A percentile compares a stretch with the other conserved stretches of the same genome.
These are phyloP conservation scores for Eucalyptus decipiens DNA, from an alignment of 345 rosid species.

Conservation along the genomic window DNA sequence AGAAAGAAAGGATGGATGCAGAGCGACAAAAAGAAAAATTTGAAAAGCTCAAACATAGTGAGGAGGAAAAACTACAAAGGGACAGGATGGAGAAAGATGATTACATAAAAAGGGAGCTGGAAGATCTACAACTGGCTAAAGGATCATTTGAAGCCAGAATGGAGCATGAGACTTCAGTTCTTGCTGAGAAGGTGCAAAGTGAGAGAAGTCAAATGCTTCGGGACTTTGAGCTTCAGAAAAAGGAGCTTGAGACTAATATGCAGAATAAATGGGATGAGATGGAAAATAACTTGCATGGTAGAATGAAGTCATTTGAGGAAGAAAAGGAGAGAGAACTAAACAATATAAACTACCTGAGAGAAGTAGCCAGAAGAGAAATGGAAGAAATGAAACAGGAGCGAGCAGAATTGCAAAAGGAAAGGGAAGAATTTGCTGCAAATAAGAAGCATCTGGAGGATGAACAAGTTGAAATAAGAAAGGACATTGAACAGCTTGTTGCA, in stretches of 20 bases:
- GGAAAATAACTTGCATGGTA: slow-evolving; percentile 49
- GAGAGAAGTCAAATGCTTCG: slow-evolving; percentile 65
- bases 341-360: slow-evolving; percentile 69
- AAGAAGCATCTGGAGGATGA: slow-evolving; percentile 72
- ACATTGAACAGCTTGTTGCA: slow-evolving; percentile 71
- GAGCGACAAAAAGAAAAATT: slow-evolving; percentile 42
- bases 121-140: slow-evolving; percentile 58
- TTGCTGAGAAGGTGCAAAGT: slow-evolving; percentile 53
- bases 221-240: slow-evolving; percentile 58
- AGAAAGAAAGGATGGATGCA: slow-evolving; percentile 39
- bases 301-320: slow-evolving; percentile 58
- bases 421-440: slow-evolving; percentile 46
- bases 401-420: slow-evolving; percentile 46
- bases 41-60: slow-evolving; percentile 46
- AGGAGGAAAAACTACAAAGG: slow-evolving; percentile 58
- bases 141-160: slow-evolving; percentile 55
- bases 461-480: slow-evolving; percentile 69
- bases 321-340: slow-evolving; percentile 67
- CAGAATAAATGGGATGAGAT: slow-evolving; percentile 48
- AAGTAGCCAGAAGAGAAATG: slow-evolving; percentile 80
- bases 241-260: slow-evolving; percentile 62
- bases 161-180: slow-evolving; percentile 55
- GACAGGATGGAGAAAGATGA: slow-evolving; percentile 48
- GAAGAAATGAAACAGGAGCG: slow-evolving; percentile 70
- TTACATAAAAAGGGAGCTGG: slow-evolving; percentile 45